A percentile compares a stretch with the other conserved stretches of the same genome.
Conservation (phyloP, 192 early-diverging fungal genomes). For the Coemansia sp. region DNA sequence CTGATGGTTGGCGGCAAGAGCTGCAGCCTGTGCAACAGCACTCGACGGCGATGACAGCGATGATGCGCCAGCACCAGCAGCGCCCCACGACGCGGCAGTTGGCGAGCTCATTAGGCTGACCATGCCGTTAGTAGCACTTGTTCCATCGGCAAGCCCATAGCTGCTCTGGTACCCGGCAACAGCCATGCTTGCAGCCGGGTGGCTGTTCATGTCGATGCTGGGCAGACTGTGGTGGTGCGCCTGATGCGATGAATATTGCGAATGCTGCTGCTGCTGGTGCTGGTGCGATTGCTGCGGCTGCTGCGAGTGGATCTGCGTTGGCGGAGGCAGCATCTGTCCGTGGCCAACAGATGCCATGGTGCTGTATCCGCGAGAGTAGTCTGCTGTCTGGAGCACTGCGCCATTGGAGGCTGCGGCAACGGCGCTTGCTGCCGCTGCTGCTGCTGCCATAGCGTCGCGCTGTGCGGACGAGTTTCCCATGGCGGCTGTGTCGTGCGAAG, state of each 20-base stretch:
- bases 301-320: slow-evolving; percentile 40
- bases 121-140: slow-evolving; percentile 34
- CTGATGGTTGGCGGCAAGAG: slow-evolving; percentile 40
- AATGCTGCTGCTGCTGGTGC: slow-evolving; percentile 18
- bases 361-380: slow-evolving; percentile 50
- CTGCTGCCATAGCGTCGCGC: slow-evolving; percentile 46
- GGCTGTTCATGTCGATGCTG: slow-evolving; percentile 54
- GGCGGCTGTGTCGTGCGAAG: slow-evolving; percentile 20
- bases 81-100: slow-evolving; percentile 46
- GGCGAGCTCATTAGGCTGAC: slow-evolving; percentile 48
- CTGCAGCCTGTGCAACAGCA: slow-evolving; percentile 38
- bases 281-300: slow-evolving; percentile 21
- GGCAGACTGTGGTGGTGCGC: slow-evolving; percentile 49
- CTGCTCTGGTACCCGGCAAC: slow-evolving; percentile 52
- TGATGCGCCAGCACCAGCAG: slow-evolving; percentile 21
- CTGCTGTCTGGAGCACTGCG: slow-evolving; percentile 27
- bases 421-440: slow-evolving; percentile 33
- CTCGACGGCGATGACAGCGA: slow-evolving; percentile 41
- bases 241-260: slow-evolving; percentile 22
- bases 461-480: slow-evolving; percentile 35
- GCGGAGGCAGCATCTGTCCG: slow-evolving; percentile 51
- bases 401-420: slow-evolving; percentile 30
- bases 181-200: slow-evolving; percentile 33
- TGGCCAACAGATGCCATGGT: slow-evolving; percentile 43
- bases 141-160: slow-evolving; percentile 53